Evolutionary conservation across 495 filamentous ascomycete genomes (phyloP), one percentile per base, ranked within the genome.

Genomic region (Elasticomyces elasticus): DNA sequence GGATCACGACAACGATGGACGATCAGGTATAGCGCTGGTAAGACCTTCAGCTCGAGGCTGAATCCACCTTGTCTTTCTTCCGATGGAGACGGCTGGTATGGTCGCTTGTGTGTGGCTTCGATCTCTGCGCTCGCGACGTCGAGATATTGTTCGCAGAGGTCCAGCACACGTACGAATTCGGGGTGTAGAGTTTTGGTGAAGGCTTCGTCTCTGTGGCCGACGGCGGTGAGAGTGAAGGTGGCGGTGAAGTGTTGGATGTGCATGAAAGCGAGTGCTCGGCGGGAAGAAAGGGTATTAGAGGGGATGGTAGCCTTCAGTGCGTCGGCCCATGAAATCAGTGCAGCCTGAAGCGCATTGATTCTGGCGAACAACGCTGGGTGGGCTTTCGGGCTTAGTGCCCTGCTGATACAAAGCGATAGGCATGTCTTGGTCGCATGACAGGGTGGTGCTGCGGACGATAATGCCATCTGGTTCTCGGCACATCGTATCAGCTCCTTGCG

Each of bases 1-100:
- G 51, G 51, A 19, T 45, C 24, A 10, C 51, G 51, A 27, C 51
- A 54, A 20, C 44, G 41, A 41, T 44, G 27, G 19, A 42, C 51
- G 3, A 46, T 31, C 7, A 45, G 44, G 31, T 54, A 42, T n/a
- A 54, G 38, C 4, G 51, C 22, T 15, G 51, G 51, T 2, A 54
- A 15, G 26, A 43, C 22, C 10, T 41, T 25, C 31, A 45, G 41
- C 31, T 54, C 51, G 41, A 54, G 44, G 20, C 37, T 44, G 41
- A 54, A 54, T 12, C 35, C 35, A 17, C 13, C 35, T 15, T 40
- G 35, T 3, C 3, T 3, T 17, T 12, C 19, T 40, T 40, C 35
- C 13, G 35, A 12, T 17, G 35, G 35, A 12, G 35, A 40, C 5
- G 35, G 35, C 35, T 40, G 35, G 35, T 17, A 40, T 12, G 35